phyloP scores from a whole-genome alignment of 176 grass and related monocot genomes.

The Thalia dealbata region DNA sequence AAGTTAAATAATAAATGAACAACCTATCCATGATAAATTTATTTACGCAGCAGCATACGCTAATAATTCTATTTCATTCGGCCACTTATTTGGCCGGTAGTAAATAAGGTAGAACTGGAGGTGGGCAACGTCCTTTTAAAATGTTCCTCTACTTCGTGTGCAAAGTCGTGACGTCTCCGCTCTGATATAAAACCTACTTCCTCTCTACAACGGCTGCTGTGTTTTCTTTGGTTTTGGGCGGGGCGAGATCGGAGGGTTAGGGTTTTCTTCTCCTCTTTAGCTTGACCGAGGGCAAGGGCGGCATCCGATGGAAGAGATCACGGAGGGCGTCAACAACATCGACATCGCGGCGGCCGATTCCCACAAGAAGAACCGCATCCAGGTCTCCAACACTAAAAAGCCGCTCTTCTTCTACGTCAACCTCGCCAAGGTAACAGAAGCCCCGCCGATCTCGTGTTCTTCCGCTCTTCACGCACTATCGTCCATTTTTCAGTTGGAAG shows the following conservation, averaged over 20 bases:
- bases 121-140: too few species aligned
- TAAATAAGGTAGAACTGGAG: too few species aligned
- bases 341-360: background rate
- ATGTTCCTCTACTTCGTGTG: too few species aligned
- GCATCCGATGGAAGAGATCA: background rate
- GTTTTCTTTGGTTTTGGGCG: background rate
- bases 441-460: background rate
- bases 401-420: slow-evolving; percentile 92
- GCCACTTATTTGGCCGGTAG: too few species aligned
- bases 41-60: too few species aligned
- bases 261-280: background rate
- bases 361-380: slow-evolving; percentile 83
- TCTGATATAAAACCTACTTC: background rate
- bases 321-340: background rate
- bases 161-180: too few species aligned
- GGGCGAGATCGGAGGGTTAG: background rate
- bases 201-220: background rate
- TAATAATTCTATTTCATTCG: too few species aligned
- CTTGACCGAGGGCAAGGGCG: background rate
- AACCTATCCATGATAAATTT: too few species aligned
- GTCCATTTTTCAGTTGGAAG: background rate
- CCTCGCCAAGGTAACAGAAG: slow-evolving; percentile 65
- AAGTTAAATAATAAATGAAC: too few species aligned
- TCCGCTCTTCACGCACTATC: background rate
- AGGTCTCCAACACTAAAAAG: slow-evolving; percentile 93